phyloP scores from a whole-genome alignment of 2,329 filamentous ascomycete genomes.

The Aspergillus arachidicola region DNA sequence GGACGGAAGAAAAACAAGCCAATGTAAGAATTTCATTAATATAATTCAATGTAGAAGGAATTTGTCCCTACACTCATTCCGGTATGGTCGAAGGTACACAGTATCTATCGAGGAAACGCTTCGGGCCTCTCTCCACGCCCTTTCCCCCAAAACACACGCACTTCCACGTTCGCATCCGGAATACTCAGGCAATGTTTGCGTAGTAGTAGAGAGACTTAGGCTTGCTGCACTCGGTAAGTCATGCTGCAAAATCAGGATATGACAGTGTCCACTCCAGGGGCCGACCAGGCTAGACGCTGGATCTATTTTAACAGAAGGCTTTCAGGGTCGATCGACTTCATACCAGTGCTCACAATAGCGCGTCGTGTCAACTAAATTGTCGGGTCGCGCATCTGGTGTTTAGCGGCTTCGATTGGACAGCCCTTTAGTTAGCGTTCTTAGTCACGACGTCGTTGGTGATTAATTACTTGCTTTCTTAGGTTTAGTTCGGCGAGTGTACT shows the following conservation, averaged over 20 bases:
- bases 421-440: constrained; percentile 9
- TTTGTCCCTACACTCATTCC: background rate
- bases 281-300: background rate
- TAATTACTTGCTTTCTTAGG: constrained; percentile 3
- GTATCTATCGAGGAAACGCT: background rate
- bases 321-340: constrained; percentile 1
- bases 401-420: constrained; percentile 6
- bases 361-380: constrained; percentile 23
- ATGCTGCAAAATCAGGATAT: background rate
- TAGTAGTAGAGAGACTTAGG: background rate
- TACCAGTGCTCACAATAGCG: constrained; percentile 13
- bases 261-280: background rate
- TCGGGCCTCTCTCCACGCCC: background rate
- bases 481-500: constrained; percentile 10
- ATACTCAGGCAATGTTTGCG: background rate
- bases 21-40: background rate
- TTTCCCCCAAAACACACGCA: background rate
- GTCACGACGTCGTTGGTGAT: constrained; percentile 10
- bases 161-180: constrained; percentile 9
- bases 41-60: background rate
- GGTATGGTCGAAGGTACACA: background rate
- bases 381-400: constrained; percentile 17
- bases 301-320: background rate
- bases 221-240: constrained; percentile 7
- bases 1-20: background rate